A percentile compares a stretch with the other conserved stretches of the same genome.
These are phyloP conservation scores for Myriosclerotinia scirpicola DNA, from an alignment of 2,329 filamentous ascomycete species.

Conservation along the genomic window DNA sequence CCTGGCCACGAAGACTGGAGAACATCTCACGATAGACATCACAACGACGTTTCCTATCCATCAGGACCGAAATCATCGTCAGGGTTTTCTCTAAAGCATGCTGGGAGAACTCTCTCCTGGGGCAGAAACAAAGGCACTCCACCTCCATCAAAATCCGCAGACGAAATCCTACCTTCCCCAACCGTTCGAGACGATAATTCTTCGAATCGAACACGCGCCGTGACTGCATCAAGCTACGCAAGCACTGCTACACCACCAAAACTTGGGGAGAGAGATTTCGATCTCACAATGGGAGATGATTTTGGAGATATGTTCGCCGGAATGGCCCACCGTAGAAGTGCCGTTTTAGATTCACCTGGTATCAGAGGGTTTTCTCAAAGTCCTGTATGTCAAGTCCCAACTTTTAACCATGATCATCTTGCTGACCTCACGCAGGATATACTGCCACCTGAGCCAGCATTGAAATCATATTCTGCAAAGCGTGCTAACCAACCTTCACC, in stretches of 20 bases:
- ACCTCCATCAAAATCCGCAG: constrained; percentile 31
- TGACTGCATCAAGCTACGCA: constrained; percentile 40
- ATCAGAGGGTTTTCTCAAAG: constrained; percentile 34
- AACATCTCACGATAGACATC: constrained; percentile 38
- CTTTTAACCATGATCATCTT: neutral
- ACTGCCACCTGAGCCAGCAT: constrained; percentile 29
- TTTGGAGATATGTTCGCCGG: constrained; percentile 42
- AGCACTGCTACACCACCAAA: constrained; percentile 41
- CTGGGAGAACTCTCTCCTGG: constrained; percentile 41
- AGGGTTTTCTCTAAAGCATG: constrained; percentile 39
- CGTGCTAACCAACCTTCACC: constrained; percentile 35
- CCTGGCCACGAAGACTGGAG: constrained; percentile 37
- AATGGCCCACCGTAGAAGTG: constrained; percentile 38
- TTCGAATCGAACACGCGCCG: constrained; percentile 34
- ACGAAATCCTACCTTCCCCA: constrained; percentile 27
- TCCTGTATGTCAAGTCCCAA: constrained; percentile 33
- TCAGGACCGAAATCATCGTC: constrained; percentile 37
- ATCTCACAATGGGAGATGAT: constrained; percentile 40
- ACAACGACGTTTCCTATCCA: constrained; percentile 37
- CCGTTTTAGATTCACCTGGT: constrained; percentile 33
- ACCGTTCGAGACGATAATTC: constrained; percentile 32
- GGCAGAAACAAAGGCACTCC: constrained; percentile 36
- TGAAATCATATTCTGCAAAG: constrained; percentile 29
- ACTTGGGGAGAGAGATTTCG: constrained; percentile 37
- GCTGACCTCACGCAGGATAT: constrained; percentile 32